Base-by-base conservation (phyloP, 805 yeast genomes). In the Ogataea neopini region DNA sequence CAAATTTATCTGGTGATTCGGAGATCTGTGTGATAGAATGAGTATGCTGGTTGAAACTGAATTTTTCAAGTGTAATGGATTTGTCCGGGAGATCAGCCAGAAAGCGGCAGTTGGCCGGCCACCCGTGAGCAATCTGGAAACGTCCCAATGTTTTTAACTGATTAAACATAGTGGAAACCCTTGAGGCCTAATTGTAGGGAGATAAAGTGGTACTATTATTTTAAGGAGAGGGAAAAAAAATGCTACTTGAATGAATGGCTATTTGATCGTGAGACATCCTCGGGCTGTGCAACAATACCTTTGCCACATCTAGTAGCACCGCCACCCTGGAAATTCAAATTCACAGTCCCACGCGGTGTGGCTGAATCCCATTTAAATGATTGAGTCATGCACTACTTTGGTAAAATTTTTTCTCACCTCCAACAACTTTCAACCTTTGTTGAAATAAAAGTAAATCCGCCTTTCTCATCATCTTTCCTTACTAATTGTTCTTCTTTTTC, bases 41-140 rank as follows among this genome's bases (percentile, higher is more conserved):
- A 1, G 68, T 61, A 40, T 53, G 58, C 25, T 58, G 59, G 8
- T 44, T 44, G 35, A 67, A 67, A 17, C 54, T 54, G 51, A 67
- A 67, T 33, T 64, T 67, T 14, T 40, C 36, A 13, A 40, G n/a
- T 13, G 43, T 19, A 17, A 14, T 18, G 13, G 29, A n/a, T 22
- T 28, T 28, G 25, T 28, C 35, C 11, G 43, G 43, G 17, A 40
- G 15, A n/a, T n/a, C 22, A 14, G 30, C 25, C n/a, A 38, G 20
- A n/a, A 14, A 17, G 22, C 41, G 41, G 11, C 30, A 30, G 8
- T 30, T 30, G 32, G 5, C 13, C 4, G 34, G 6, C 17, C 15
- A 30, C 18, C 34, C n/a, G n/a, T n/a, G n/a, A n/a, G n/a, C n/a
- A 15, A 14, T 3, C 34, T 15, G 15, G 18, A 6, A 18, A 8